These are phyloP conservation scores for Bruguiera parviflora DNA, from an alignment of 345 rosid species.

Conservation along the genomic window DNA sequence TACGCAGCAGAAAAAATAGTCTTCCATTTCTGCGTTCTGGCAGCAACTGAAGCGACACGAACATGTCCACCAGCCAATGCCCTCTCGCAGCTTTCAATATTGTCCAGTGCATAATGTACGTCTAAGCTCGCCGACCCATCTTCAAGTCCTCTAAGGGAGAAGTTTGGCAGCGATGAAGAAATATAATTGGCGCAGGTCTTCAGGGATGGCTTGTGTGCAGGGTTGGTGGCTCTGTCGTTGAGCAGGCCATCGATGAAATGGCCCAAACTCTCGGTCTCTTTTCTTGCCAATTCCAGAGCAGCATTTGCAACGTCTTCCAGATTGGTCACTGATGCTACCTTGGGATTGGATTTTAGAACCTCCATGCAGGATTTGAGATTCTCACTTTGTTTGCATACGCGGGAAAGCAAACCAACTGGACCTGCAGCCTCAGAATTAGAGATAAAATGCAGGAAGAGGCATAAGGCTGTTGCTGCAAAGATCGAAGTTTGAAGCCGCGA, in stretches of 20 bases:
- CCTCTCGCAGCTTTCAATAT: slow-evolving; percentile 6
- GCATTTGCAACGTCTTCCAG: background rate
- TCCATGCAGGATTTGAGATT: slow-evolving; percentile 3
- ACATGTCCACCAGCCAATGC: slow-evolving; percentile 4
- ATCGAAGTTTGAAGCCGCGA: background rate
- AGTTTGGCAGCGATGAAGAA: background rate
- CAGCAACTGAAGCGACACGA: background rate
- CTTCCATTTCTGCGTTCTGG: slow-evolving; percentile 13
- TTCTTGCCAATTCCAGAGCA: background rate
- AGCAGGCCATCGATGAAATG: background rate
- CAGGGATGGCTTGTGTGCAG: background rate
- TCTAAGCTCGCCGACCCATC: slow-evolving; percentile 15
- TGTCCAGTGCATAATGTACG: slow-evolving; percentile 24
- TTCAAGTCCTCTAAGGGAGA: slow-evolving; percentile 11
- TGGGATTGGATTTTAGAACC: background rate
- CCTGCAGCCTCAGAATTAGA: background rate
- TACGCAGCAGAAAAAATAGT: slow-evolving; percentile 1
- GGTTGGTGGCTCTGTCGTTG: background rate
- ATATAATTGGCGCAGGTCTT: slow-evolving; percentile 8
- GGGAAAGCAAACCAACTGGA: background rate
- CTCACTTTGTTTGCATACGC: background rate
- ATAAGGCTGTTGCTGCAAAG: background rate
- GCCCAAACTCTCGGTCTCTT: background rate
- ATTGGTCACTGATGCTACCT: background rate
- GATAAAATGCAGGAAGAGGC: background rate